Percentiles rank a stretch among this genome's conserved stretches.
phyloP scores from a whole-genome alignment of 2,329 filamentous ascomycete species.

The Colletotrichum graminicola region DNA sequence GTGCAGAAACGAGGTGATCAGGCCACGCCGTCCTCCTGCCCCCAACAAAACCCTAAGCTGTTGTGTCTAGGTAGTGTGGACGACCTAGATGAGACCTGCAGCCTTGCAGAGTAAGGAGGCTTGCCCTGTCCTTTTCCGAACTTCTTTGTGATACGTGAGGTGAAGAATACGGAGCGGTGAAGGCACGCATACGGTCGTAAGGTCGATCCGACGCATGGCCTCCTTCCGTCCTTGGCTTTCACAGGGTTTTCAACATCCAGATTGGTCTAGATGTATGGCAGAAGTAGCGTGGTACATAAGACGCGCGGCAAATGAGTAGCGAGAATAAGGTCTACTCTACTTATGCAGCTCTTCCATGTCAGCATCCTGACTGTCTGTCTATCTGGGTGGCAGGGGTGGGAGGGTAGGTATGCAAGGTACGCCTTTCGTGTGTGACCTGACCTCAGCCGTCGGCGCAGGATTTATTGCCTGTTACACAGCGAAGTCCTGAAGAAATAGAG shows the following conservation, averaged over 20 bases:
- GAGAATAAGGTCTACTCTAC: not conserved
- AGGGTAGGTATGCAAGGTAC: conserved; percentile 24
- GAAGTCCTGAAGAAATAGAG: not conserved
- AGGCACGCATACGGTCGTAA: not conserved
- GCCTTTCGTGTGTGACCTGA: not conserved
- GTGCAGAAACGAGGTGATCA: no score
- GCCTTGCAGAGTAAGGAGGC: not conserved
- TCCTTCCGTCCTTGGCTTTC: conserved; percentile 11
- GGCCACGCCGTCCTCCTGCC: not conserved
- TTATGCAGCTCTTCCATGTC: conserved; percentile 2
- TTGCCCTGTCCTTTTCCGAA: not conserved
- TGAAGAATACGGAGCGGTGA: not conserved
- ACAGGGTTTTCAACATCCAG: not conserved
- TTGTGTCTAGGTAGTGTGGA: not conserved
- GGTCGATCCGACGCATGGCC: not conserved
- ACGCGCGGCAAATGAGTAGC: not conserved
- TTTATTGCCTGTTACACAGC: not conserved
- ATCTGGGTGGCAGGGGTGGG: no score
- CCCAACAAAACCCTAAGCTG: not conserved
- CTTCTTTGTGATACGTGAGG: not conserved
- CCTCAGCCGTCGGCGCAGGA: conserved; percentile 5
- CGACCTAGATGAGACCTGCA: not conserved
- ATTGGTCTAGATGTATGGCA: conserved; percentile 6
- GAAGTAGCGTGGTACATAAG: conserved; percentile 1
- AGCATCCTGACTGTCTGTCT: not conserved